Evolutionary conservation across 78 protist genomes (phyloP).

Genomic region (Speleostelium caveatum): DNA sequence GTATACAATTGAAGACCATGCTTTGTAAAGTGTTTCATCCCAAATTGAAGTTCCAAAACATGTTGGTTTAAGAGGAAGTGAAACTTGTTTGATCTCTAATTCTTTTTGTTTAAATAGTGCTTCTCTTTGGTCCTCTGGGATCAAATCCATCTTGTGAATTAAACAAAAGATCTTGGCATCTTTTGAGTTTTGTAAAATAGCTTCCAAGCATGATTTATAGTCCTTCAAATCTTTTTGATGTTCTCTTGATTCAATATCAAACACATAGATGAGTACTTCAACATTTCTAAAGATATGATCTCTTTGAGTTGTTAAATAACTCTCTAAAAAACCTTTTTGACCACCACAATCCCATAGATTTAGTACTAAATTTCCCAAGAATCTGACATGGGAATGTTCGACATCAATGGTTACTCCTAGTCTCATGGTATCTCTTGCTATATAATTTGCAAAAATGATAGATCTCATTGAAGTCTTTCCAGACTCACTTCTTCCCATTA

Average conservation of each 20-base stretch:
- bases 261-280: constrained; percentile 96
- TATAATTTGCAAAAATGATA: constrained; percentile 97
- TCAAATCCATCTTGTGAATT: constrained; percentile 98
- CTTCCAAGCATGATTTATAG: constrained; percentile 91
- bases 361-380: constrained; percentile 97
- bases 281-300: constrained; percentile 99
- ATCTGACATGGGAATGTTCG: constrained; percentile 97
- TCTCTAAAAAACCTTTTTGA: constrained; percentile 97
- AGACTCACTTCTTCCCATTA: constrained; percentile 94
- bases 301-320: constrained; percentile 94
- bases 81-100: constrained; percentile 81
- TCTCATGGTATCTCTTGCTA: constrained; percentile 96
- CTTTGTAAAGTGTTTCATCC: constrained; percentile 98
- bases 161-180: constrained; percentile 94
- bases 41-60: constrained; percentile 97
- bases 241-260: constrained; percentile 94
- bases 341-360: constrained; percentile 99
- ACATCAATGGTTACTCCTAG: constrained; percentile 96
- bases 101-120: constrained; percentile 76
- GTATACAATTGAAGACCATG: constrained; percentile 95
- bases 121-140: constrained; percentile 90
- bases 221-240: constrained; percentile 90
- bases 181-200: constrained; percentile 87
- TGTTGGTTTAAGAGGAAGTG: constrained; percentile 81
- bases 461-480: constrained; percentile 99